These are phyloP conservation scores for Candida neerlandica DNA, from an alignment of 1,139 yeast genomes.

Conservation along the genomic window DNA sequence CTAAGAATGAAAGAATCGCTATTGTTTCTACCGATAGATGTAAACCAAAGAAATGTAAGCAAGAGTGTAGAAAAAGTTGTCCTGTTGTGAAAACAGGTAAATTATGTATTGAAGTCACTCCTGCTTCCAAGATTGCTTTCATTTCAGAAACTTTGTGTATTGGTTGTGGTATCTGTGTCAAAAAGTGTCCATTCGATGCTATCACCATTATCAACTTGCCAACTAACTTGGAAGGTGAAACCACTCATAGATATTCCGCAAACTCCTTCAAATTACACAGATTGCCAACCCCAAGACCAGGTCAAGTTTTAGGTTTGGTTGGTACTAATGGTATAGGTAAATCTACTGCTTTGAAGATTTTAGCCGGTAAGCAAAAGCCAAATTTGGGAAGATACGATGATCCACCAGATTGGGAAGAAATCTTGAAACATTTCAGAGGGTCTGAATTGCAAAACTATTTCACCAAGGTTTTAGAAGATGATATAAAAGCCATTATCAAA, in stretches of 20 bases:
- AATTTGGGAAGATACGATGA: conserved; percentile 90
- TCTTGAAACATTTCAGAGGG: conserved; percentile 89
- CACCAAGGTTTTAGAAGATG: conserved; percentile 90
- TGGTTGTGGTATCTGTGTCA: conserved; percentile 99
- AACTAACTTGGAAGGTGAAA: conserved; percentile 87
- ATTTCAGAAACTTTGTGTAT: conserved; percentile 95
- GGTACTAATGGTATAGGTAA: conserved; percentile 99
- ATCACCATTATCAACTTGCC: conserved; percentile 94
- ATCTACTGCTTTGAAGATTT: conserved; percentile 94
- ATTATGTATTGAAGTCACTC: conserved; percentile 93
- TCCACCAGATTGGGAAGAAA: conserved; percentile 98
- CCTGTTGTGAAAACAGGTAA: conserved; percentile 98
- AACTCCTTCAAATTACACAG: conserved; percentile 96
- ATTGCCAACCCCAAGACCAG: conserved; percentile 98
- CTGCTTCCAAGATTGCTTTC: conserved; percentile 89
- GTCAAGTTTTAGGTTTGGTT: conserved; percentile 95
- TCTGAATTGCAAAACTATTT: conserved; percentile 95
- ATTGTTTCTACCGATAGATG: conserved; percentile 92
- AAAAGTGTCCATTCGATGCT: conserved; percentile 97
- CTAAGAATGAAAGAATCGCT: conserved; percentile 83
- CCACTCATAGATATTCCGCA: conserved; percentile 96
- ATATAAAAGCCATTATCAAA: conserved; percentile 91
- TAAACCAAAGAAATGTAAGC: conserved; percentile 97
- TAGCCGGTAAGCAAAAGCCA: conserved; percentile 98
- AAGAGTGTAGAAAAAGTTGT: conserved; percentile 94